Base-by-base conservation (phyloP, 2,329 filamentous ascomycete genomes). In the Pseudopithomyces chartarum region DNA sequence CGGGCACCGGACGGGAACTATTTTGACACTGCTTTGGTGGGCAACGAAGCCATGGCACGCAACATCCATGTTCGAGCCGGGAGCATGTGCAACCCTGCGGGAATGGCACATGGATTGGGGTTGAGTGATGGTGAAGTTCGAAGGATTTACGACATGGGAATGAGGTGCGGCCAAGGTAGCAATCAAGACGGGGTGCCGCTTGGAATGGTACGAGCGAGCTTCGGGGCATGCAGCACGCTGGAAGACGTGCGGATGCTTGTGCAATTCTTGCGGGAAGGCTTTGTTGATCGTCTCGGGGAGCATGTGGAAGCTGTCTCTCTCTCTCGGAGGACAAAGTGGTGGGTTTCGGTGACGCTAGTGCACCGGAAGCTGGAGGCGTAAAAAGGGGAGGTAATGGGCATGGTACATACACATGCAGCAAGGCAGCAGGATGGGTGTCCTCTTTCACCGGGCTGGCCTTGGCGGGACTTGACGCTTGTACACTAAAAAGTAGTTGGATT, bases 51-150 rank as follows among this genome's bases (percentile, higher is more conserved):
- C 0, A 83, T 87, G 59, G 73, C 79, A 12, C 76, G 79, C 3
- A 76, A 79, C 6, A 84, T 90, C 52, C 88, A 85, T 61, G 78
- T 90, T 32, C 80, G 87, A 45, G 85, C 85, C 51, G 87, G 87
- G 22, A 78, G 77, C 3, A 69, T 85, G 23, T 85, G 82, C 67
- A 85, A 85, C 60, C 82, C 83, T 2, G 82, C 81, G 13, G 83
- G 81, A 40, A 76, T 81, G 54, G 77, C 80, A 2, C 71, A 69
- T 6, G 78, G 78, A 45, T 73, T 81, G 0, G 68, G 81, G 10
- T 83, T 86, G 61, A 80, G 82, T 29, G 78, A 81, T 0, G 80
- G 79, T 71, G 84, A 87, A 65, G 79, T 87, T 64, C 78, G 82
- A 57, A 76, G 79, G 3, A 82, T 85, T 15, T 83, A 82, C 55